Percentiles rank a stretch among this genome's conserved stretches.
These are phyloP conservation scores for Fomitopsis betulina DNA, from an alignment of 1,284 basidiomycete species.

Conservation along the genomic window DNA sequence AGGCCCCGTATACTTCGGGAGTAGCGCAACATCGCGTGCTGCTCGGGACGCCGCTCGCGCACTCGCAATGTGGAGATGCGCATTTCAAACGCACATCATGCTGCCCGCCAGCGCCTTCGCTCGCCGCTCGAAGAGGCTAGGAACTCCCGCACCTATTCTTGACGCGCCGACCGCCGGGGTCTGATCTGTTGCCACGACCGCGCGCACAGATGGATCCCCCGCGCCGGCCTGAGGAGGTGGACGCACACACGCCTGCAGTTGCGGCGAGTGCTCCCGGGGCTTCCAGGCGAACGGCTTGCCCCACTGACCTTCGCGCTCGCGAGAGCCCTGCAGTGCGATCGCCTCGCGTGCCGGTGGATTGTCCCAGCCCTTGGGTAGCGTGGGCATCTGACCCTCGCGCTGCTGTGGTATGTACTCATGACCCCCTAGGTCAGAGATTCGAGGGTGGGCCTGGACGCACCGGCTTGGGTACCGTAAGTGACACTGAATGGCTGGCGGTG, in stretches of 20 bases:
- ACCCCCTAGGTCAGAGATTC: not conserved
- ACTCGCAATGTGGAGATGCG: not conserved
- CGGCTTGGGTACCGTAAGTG: too few species aligned
- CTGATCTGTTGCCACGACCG: not conserved
- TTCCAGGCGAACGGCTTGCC: not conserved
- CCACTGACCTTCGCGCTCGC: not conserved
- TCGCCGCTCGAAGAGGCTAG: not conserved
- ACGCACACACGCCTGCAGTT: too few species aligned
- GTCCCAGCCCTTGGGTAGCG: not conserved
- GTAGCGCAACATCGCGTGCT: not conserved
- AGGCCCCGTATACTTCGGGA: not conserved
- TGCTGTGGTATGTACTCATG: slow-evolving; percentile 3
- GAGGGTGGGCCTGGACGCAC: not conserved
- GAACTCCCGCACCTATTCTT: not conserved
- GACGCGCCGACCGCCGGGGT: not conserved
- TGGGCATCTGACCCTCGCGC: slow-evolving; percentile 1
- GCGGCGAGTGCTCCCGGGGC: not conserved
- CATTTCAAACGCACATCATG: not conserved
- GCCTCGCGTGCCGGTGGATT: not conserved
- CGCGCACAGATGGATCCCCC: not conserved
- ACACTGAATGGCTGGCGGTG: not conserved
- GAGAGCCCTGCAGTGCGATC: not conserved
- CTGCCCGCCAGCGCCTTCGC: not conserved
- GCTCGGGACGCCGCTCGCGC: not conserved
- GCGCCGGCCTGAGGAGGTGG: too few species aligned